phyloP scores from a whole-genome alignment of 2,329 filamentous ascomycete genomes.

The Talaromyces sp. region DNA sequence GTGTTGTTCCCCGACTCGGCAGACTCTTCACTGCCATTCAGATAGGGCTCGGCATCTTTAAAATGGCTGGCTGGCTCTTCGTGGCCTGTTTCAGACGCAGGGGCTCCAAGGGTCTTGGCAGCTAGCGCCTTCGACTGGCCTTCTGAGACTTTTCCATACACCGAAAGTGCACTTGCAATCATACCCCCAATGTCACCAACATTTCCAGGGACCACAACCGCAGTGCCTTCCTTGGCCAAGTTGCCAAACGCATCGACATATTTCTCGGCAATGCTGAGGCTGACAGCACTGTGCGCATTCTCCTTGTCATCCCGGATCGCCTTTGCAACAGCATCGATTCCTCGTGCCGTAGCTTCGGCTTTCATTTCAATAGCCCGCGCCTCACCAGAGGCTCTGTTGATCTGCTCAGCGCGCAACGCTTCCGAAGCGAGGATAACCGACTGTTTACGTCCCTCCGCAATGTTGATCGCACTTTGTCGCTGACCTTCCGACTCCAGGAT shows the following conservation, averaged over 20 bases:
- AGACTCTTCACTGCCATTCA: conserved; percentile 29
- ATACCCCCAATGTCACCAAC: conserved; percentile 94
- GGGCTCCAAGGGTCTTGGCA: conserved; percentile 30
- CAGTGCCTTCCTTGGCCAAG: conserved; percentile 90
- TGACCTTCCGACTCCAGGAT: conserved; percentile 97
- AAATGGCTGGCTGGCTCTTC: conserved; percentile 2
- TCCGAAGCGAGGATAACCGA: conserved; percentile 94
- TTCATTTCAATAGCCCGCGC: conserved; percentile 87
- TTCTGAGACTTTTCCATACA: conserved; percentile 89
- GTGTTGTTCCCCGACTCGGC: conserved; percentile 13
- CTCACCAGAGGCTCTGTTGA: conserved; percentile 90
- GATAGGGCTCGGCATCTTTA: conserved; percentile 10
- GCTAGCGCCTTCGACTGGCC: conserved; percentile 65
- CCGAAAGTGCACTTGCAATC: conserved; percentile 93
- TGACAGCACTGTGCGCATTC: conserved; percentile 77
- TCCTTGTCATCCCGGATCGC: conserved; percentile 69
- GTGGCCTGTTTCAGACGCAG: conserved; percentile 17
- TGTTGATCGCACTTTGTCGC: conserved; percentile 96
- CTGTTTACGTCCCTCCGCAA: conserved; percentile 96
- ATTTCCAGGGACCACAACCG: conserved; percentile 92
- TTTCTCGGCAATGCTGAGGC: conserved; percentile 88
- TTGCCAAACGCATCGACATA: conserved; percentile 94
- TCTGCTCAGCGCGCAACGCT: conserved; percentile 81
- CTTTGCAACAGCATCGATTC: conserved; percentile 79
- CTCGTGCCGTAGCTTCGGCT: conserved; percentile 77